Conservation (phyloP, 495 filamentous ascomycete species). For the Astrocystis sublimbata region DNA sequence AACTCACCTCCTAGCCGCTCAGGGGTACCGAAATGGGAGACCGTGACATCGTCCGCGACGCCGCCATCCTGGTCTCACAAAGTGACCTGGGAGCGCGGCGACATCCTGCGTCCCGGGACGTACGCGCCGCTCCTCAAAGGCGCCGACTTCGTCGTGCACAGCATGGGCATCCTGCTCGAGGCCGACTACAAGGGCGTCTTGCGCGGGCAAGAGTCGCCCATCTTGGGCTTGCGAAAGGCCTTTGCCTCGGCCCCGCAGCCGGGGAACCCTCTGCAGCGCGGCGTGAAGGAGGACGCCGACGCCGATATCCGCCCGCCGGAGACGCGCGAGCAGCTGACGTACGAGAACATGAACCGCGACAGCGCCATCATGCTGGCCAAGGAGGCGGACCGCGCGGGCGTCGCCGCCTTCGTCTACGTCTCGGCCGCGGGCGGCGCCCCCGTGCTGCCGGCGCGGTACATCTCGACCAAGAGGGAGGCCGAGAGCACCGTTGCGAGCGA, state of each 20-base stretch:
- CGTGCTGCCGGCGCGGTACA: constrained; percentile 79
- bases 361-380: constrained; percentile 79
- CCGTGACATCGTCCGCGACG: constrained; percentile 68
- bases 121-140: constrained; percentile 71
- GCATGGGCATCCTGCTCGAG: constrained; percentile 93
- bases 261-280: constrained; percentile 64
- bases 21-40: constrained; percentile 80
- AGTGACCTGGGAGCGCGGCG: constrained; percentile 82
- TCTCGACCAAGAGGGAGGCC: constrained; percentile 88
- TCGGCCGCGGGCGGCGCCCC: constrained; percentile 85
- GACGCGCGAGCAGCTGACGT: constrained; percentile 76
- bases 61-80: constrained; percentile 79
- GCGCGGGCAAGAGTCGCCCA: constrained; percentile 72
- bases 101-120: constrained; percentile 77
- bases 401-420: constrained; percentile 77
- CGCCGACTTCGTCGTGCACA: constrained; percentile 85
- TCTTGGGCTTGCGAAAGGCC: constrained; percentile 72
- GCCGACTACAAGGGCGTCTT: constrained; percentile 96
- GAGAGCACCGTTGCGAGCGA: constrained; percentile 72
- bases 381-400: constrained; percentile 65
- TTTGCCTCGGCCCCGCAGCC: constrained; percentile 55
- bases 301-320: constrained; percentile 62
- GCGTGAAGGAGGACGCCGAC: constrained; percentile 20
- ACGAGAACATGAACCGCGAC: constrained; percentile 98
- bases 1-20: constrained; percentile 69